Evolutionary conservation across 805 yeast species (phyloP), one percentile per base, ranked within the genome.

Genomic region (Nakazawaea anatomiae): DNA sequence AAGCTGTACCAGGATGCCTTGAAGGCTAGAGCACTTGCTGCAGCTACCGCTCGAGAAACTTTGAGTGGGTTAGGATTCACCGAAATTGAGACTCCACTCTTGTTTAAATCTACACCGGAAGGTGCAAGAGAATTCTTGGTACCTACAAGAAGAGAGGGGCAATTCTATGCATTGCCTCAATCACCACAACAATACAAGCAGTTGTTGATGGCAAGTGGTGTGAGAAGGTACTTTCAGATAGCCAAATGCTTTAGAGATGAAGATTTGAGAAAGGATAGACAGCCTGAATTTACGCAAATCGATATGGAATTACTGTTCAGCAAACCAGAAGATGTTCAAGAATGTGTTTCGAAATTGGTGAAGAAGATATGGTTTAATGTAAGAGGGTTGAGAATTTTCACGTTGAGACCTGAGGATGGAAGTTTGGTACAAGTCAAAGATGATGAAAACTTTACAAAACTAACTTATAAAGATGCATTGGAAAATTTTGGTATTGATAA

Each of bases 101-200:
- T 94, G 31, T 94, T 94, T 74, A 91, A 94, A 62, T 87, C 96
- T 1, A 94, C 99, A 0, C 99, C 99, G 0, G 99, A 94, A 66
- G 99, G 99, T 12, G 99, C 99, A 1, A 75, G 96, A 39, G 99
- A 94, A 67, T 94, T 92, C 64, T 67, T 94, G 45, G 97, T 94
- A 0, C 99, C 99, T 1, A 89, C 97, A 0, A 75, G 98, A 56
- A 69, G 76, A 12, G 62, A 69, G 1, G 68, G 72, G 30, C 61
- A 67, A 18, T 86, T 87, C 65, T 94, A 92, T 64, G 97, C 99
- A 0, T 72, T 94, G 31, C 97, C 98, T 0, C 99, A 94, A 65
- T 89, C 97, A 12, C 99, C 99, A 0, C 99, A 94, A 64, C 99
- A 94, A 63, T 94, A 92, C 63, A 94, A 94, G 63, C 99, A 94